These are phyloP conservation scores for Teratosphaeria gauchensis DNA, from an alignment of 2,329 filamentous ascomycete species.

Conservation along the genomic window DNA sequence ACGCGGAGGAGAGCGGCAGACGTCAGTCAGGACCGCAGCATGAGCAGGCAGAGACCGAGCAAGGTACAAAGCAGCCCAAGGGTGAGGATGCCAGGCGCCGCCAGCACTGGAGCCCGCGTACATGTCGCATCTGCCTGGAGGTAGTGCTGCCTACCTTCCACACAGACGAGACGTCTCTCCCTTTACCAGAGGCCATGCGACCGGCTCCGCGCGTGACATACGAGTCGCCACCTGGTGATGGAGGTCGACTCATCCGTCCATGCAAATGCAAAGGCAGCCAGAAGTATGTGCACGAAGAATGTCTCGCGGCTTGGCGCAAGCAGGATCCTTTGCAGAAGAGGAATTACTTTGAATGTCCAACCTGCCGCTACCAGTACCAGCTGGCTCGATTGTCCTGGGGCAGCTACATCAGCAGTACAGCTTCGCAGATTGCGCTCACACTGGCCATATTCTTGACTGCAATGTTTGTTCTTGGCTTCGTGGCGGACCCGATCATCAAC, in stretches of 20 bases:
- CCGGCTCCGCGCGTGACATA: constrained; percentile 54
- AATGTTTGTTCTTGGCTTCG: constrained; percentile 77
- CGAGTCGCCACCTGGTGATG: constrained; percentile 53
- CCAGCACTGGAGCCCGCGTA: constrained; percentile 42
- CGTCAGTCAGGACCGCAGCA: neutral
- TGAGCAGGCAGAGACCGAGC: constrained; percentile 4
- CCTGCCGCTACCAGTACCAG: constrained; percentile 74
- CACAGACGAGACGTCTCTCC: constrained; percentile 32
- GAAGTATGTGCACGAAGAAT: constrained; percentile 89
- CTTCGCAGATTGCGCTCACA: constrained; percentile 62
- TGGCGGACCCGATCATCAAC: constrained; percentile 87
- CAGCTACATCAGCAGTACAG: constrained; percentile 45
- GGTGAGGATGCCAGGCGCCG: neutral
- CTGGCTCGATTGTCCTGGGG: constrained; percentile 70
- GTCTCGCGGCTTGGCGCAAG: constrained; percentile 72
- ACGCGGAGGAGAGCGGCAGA: constrained; percentile 4
- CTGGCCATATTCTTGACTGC: constrained; percentile 58
- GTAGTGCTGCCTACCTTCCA: constrained; percentile 51
- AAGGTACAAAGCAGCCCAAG: neutral
- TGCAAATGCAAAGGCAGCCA: constrained; percentile 91
- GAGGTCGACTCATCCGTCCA: constrained; percentile 73
- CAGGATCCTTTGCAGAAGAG: constrained; percentile 57
- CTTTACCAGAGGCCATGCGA: constrained; percentile 46
- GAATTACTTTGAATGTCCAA: constrained; percentile 81
- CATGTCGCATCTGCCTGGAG: constrained; percentile 86